Evolutionary conservation across 2,329 filamentous ascomycete genomes (phyloP).

Genomic region (Colletotrichum tofieldiae): DNA sequence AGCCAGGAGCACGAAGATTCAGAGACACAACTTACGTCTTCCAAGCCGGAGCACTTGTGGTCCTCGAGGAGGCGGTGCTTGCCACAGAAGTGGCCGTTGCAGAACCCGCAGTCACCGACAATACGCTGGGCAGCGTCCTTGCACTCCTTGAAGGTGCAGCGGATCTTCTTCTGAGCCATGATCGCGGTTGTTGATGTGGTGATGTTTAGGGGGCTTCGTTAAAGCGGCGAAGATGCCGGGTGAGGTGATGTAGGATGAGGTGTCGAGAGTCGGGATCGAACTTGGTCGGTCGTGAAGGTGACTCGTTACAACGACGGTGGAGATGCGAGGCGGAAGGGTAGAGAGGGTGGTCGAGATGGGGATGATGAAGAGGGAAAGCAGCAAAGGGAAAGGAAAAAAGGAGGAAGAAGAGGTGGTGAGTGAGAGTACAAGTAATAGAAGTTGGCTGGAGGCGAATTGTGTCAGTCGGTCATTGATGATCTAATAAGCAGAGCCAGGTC

Average conservation of each 20-base stretch:
- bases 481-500: slow-evolving; percentile 42
- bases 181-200: slow-evolving; percentile 44
- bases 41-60: slow-evolving; percentile 92
- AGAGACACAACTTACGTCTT: slow-evolving; percentile 76
- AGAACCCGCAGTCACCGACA: slow-evolving; percentile 96
- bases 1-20: slow-evolving; percentile 53
- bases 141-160: slow-evolving; percentile 93
- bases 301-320: slow-evolving; percentile 3
- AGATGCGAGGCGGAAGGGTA: background rate
- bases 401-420: slow-evolving; percentile 28
- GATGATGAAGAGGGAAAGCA: background rate
- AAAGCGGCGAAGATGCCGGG: slow-evolving; percentile 10
- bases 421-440: slow-evolving; percentile 35
- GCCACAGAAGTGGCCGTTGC: slow-evolving; percentile 92
- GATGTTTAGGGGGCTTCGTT: slow-evolving; percentile 11
- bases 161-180: slow-evolving; percentile 83
- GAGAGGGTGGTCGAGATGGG: background rate
- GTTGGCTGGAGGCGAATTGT: slow-evolving; percentile 41
- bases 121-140: slow-evolving; percentile 90
- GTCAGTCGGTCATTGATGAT: slow-evolving; percentile 41
- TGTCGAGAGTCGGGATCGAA: slow-evolving; percentile 14
- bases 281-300: slow-evolving; percentile 14
- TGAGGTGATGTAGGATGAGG: background rate
- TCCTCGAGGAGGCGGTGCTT: slow-evolving; percentile 95
- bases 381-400: background rate